Evolutionary conservation across 176 grass and related monocot species (phyloP).

Genomic region (Bolboschoenus planiculmis): DNA sequence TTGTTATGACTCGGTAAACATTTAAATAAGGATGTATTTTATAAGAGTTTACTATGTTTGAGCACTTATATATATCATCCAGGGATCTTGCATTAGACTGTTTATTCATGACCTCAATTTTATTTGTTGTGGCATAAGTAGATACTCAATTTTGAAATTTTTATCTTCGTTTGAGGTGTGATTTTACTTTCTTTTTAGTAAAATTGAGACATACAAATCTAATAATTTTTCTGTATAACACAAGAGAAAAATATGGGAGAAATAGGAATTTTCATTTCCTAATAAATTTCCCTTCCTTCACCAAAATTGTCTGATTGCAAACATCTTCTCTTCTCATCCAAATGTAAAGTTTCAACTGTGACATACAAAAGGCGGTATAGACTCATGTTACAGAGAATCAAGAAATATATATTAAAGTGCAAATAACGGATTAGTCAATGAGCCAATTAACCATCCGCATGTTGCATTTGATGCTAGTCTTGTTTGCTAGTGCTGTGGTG

Average conservation of each 20-base stretch:
- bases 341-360: background rate
- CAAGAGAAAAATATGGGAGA: too few relatives aligned
- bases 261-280: too few relatives aligned
- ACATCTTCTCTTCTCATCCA: background rate
- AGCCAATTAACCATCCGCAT: constrained; percentile 4
- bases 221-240: too few relatives aligned
- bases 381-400: background rate
- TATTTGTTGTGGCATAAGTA: background rate
- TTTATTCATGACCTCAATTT: background rate
- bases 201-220: too few relatives aligned
- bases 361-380: background rate
- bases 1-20: background rate
- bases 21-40: background rate
- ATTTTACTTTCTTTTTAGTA: too few relatives aligned
- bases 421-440: constrained; percentile 10
- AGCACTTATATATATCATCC: background rate
- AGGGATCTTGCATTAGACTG: background rate
- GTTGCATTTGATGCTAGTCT: background rate
- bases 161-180: too few relatives aligned
- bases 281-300: too few relatives aligned
- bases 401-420: background rate
- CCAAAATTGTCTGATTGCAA: too few relatives aligned
- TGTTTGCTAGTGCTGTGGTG: background rate
- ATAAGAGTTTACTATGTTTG: background rate
- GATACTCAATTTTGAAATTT: background rate